Evolutionary conservation across 2,329 filamentous ascomycete genomes (phyloP), one percentile per base, ranked within the genome.

Genomic region (Drechslerella stenobrocha): DNA sequence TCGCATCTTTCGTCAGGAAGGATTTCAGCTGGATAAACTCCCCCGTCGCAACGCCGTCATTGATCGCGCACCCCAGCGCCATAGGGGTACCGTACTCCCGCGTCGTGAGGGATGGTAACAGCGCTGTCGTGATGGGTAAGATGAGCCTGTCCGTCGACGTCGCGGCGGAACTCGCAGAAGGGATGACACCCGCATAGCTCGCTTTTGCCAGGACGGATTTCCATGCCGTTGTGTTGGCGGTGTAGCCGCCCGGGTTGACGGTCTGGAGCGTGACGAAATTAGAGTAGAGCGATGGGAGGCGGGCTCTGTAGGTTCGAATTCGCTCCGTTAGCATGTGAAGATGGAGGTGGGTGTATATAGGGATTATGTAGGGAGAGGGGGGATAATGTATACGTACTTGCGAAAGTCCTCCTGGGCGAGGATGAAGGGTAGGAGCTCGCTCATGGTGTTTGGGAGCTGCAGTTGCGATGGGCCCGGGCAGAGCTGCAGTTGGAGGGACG

Each of bases 251-350:
- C 0, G 90, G 89, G 74, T 96, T 95, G 20, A 88, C 83, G 35
- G 82, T 83, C 73, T 82, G 82, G 72, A 92, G 89, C 3, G 83
- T 77, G 34, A 84, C 81, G 74, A 96, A 95, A 76, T 96, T 90
- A 47, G 90, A 91, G 78, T 95, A 96, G 45, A 96, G 84, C 3
- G 90, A 91, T 9, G 89, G 86, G 9, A 96, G 81, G 50, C 90
- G 88, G 70, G 86, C 83, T 78, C 87, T 90, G n/a, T n/a, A n/a
- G n/a, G n/a, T n/a, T n/a, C n/a, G n/a, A n/a, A n/a, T n/a, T n/a
- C n/a, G n/a, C n/a, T n/a, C n/a, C n/a, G n/a, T n/a, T n/a, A n/a
- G n/a, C n/a, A n/a, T n/a, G n/a, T n/a, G n/a, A n/a, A n/a, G n/a
- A n/a, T n/a, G n/a, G n/a, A n/a, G n/a, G n/a, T n/a, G n/a, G n/a